Evolutionary conservation across 768 basidiomycete genomes (phyloP).

Genomic region (Panaeolus cyanescens): DNA sequence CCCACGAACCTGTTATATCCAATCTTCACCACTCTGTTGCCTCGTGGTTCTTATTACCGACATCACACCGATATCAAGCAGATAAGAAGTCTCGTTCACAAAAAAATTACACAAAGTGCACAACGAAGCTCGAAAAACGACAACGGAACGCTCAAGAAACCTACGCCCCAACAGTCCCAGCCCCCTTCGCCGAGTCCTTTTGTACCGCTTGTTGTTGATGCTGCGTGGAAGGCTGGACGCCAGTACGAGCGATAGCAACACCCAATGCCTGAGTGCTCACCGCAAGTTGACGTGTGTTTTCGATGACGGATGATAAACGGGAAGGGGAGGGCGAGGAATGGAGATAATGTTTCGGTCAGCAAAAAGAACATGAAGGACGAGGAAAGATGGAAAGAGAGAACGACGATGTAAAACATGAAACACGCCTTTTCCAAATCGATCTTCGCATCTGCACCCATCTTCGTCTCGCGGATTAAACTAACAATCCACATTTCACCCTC

Average conservation of each 20-base stretch:
- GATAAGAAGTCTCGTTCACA: too few species aligned
- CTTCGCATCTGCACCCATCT: slow-evolving; percentile 96
- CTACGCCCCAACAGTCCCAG: background rate
- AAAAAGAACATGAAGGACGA: background rate
- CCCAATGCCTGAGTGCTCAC: slow-evolving; percentile 90
- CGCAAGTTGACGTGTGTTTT: slow-evolving; percentile 90
- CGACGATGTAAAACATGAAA: too few species aligned
- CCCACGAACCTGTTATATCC: too few species aligned
- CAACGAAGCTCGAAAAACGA: too few species aligned
- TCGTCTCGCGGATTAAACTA: slow-evolving; percentile 95
- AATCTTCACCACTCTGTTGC: too few species aligned
- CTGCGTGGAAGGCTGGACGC: slow-evolving; percentile 8
- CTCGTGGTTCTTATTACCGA: too few species aligned
- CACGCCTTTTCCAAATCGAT: slow-evolving; percentile 93
- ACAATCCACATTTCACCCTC: slow-evolving; percentile 99
- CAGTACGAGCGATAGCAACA: slow-evolving; percentile 56
- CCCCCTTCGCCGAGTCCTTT: background rate
- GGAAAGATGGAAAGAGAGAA: background rate
- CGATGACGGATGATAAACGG: slow-evolving; percentile 92
- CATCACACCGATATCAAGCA: too few species aligned
- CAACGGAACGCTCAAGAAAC: too few species aligned
- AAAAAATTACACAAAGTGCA: too few species aligned
- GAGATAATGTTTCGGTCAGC: slow-evolving; percentile 85
- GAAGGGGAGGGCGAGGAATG: slow-evolving; percentile 86
- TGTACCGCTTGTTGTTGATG: slow-evolving; percentile 10